phyloP scores from a whole-genome alignment of 2,329 filamentous ascomycete species.

The Aspergillus pseudotamarii region DNA sequence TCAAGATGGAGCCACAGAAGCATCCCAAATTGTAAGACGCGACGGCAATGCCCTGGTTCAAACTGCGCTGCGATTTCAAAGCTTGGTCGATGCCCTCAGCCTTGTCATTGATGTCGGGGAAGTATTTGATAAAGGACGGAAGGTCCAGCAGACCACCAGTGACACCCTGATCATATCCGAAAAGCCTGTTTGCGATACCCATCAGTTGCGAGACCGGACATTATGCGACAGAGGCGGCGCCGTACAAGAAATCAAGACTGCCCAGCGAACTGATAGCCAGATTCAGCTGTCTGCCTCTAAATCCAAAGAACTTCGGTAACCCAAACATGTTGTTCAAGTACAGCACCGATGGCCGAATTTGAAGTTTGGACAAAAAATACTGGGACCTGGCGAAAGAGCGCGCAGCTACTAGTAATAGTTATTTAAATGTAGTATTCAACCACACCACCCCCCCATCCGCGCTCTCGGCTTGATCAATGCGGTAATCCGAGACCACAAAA shows the following conservation, averaged over 20 bases:
- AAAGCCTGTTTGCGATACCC: conserved; percentile 23
- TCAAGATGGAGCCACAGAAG: conserved; percentile 51
- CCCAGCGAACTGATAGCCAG: conserved; percentile 47
- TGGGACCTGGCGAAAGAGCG: neutral
- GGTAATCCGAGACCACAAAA: conserved; percentile 28
- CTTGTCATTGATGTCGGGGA: conserved; percentile 35
- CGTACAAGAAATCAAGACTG: conserved; percentile 43
- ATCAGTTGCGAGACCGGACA: conserved; percentile 15
- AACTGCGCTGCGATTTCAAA: conserved; percentile 20
- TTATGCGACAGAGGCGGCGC: neutral
- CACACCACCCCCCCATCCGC: neutral
- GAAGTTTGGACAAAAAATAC: conserved; percentile 4
- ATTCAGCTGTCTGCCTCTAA: conserved; percentile 30
- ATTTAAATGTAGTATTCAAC: conserved; percentile 23
- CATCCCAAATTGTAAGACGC: conserved; percentile 51
- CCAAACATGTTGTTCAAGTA: conserved; percentile 29
- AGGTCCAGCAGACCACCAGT: conserved; percentile 48
- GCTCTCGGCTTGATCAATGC: conserved; percentile 25
- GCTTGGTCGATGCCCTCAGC: conserved; percentile 10
- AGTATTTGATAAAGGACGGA: conserved; percentile 42
- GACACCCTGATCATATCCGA: conserved; percentile 46
- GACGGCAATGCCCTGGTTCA: conserved; percentile 40
- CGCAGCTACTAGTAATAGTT: conserved; percentile 15
- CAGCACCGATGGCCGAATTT: conserved; percentile 15
- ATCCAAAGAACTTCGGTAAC: conserved; percentile 32